Conservation (phyloP, 257 asterid species). For the Eustoma russellianum region DNA sequence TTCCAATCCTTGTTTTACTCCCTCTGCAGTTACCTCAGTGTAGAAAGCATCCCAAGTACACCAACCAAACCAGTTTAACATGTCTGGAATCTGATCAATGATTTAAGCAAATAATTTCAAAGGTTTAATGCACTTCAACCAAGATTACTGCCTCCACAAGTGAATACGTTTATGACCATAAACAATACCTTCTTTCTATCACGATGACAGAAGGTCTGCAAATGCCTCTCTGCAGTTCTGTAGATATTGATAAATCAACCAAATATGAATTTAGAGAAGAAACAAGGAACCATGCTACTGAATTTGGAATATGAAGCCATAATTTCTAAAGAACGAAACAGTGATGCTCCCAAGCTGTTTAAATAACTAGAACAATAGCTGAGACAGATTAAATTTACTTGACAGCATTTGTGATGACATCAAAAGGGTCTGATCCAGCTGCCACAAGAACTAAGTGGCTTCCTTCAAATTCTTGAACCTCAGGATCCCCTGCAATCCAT, state of each 20-base stretch:
- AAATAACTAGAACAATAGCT: not conserved
- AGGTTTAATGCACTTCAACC: not conserved
- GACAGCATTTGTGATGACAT: constrained; percentile 80
- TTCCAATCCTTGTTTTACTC: constrained; percentile 71
- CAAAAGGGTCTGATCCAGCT: constrained; percentile 93
- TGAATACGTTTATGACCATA: not conserved
- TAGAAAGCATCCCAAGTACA: constrained; percentile 99
- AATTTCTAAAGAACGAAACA: too few relatives aligned
- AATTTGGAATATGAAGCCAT: too few relatives aligned
- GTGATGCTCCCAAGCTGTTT: too few relatives aligned
- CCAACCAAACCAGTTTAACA: constrained; percentile 98
- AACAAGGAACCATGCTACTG: too few relatives aligned
- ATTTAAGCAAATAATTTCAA: not conserved
- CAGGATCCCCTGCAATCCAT: constrained; percentile 68
- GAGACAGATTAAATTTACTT: constrained; percentile 33
- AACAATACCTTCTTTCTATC: constrained; percentile 72
- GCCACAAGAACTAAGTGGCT: constrained; percentile 71
- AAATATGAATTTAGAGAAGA: not conserved
- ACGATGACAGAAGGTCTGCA: constrained; percentile 74
- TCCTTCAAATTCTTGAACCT: constrained; percentile 76
- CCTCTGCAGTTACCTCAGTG: constrained; percentile 75
- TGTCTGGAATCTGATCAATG: constrained; percentile 70
- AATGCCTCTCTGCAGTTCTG: constrained; percentile 81
- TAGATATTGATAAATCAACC: constrained; percentile 4
- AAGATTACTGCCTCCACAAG: not conserved